A percentile compares a stretch with the other conserved stretches of the same genome.
phyloP scores from a whole-genome alignment of 2,329 filamentous ascomycete genomes.

The Neocatenulostroma microsporum region DNA sequence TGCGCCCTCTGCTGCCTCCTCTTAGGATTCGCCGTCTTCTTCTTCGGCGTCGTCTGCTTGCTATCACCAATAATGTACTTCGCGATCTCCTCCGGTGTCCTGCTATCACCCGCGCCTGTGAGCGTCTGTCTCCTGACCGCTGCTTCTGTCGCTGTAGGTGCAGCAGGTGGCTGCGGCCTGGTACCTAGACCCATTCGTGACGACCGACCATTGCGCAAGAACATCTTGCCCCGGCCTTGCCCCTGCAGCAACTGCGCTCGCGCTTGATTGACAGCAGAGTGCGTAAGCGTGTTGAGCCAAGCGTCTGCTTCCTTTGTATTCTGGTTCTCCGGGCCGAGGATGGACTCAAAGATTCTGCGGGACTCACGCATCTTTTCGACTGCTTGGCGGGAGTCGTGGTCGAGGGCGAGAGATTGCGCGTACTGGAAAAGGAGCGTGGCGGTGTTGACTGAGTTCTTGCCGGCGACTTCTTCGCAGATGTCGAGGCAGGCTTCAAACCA shows the following conservation, averaged over 20 bases:
- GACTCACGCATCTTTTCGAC: conserved; percentile 93
- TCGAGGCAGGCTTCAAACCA: conserved; percentile 94
- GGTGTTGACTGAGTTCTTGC: conserved; percentile 79
- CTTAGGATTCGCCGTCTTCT: conserved; percentile 41
- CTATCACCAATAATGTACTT: conserved; percentile 80
- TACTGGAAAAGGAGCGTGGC: conserved; percentile 96
- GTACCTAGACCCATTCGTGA: conserved; percentile 51
- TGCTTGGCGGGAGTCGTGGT: conserved; percentile 85
- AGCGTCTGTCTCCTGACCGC: conserved; percentile 4
- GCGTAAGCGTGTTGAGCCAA: conserved; percentile 93
- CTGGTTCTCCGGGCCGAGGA: conserved; percentile 82
- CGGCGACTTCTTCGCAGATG: conserved; percentile 84
- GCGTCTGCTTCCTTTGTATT: conserved; percentile 97
- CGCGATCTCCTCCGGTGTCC: conserved; percentile 87
- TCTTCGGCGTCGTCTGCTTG: conserved; percentile 38
- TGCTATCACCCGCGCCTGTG: conserved; percentile 34
- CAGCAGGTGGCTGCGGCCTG: conserved; percentile 54
- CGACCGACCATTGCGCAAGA: conserved; percentile 32
- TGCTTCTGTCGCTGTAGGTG: no score
- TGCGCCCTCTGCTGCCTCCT: conserved; percentile 13
- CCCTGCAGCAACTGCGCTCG: conserved; percentile 58
- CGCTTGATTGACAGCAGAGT: conserved; percentile 88
- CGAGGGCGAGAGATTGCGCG: conserved; percentile 88
- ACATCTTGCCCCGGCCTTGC: conserved; percentile 14
- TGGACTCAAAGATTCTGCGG: conserved; percentile 85